phyloP scores from a whole-genome alignment of 2,329 filamentous ascomycete species.

The Aspergillus sp. region DNA sequence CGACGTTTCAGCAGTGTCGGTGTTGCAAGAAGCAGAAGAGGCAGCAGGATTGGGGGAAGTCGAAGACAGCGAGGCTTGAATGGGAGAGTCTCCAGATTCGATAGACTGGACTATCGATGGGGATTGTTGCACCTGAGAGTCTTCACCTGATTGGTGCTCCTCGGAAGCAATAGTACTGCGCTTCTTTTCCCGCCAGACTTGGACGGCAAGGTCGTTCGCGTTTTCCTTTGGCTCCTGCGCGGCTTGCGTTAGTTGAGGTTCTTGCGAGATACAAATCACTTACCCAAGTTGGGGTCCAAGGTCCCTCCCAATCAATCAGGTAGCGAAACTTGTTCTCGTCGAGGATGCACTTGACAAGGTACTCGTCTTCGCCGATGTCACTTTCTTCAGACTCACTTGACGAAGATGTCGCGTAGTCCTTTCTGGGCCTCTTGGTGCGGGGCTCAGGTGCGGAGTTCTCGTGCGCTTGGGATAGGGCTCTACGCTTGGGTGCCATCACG shows the following conservation, averaged over 20 bases:
- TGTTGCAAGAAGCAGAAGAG: too few species aligned
- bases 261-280: slow-evolving; percentile 9
- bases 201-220: slow-evolving; percentile 22
- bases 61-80: not conserved
- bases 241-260: slow-evolving; percentile 3
- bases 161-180: slow-evolving; percentile 4
- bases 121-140: slow-evolving; percentile 1
- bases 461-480: slow-evolving; percentile 10
- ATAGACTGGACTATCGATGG: not conserved
- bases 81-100: not conserved
- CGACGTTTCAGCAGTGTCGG: too few species aligned
- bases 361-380: slow-evolving; percentile 21
- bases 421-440: slow-evolving; percentile 5
- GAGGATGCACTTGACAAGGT: slow-evolving; percentile 27
- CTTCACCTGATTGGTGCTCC: slow-evolving; percentile 5
- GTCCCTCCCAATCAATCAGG: slow-evolving; percentile 31
- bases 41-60: not conserved
- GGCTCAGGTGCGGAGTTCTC: slow-evolving; percentile 5
- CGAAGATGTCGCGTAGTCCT: slow-evolving; percentile 5
- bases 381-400: slow-evolving; percentile 9
- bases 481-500: slow-evolving; percentile 18
- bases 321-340: slow-evolving; percentile 26
- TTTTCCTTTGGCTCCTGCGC: slow-evolving; percentile 27
- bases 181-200: slow-evolving; percentile 21
- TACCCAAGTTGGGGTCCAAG: slow-evolving; percentile 31